Conservation (phyloP, 2,329 filamentous ascomycete genomes). For the Penicillium sclerotigenum region DNA sequence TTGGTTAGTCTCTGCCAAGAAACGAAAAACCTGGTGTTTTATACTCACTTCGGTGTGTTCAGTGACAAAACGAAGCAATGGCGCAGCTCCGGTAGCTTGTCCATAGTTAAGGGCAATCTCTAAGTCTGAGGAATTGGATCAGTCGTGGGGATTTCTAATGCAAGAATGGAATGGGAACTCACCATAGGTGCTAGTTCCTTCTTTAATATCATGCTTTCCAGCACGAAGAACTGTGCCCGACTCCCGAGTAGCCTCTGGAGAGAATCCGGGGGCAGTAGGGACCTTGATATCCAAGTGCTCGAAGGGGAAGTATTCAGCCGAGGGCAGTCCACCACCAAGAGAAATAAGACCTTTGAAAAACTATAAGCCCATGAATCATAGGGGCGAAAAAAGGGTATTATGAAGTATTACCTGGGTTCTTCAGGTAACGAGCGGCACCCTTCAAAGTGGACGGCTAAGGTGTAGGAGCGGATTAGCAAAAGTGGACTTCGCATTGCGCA, state of each 20-base stretch:
- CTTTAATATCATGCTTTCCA: constrained; percentile 78
- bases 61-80: constrained; percentile 84
- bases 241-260: constrained; percentile 62
- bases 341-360: constrained; percentile 66
- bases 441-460: constrained; percentile 70
- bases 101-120: constrained; percentile 90
- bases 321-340: constrained; percentile 86
- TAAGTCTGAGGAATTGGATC: constrained; percentile 57
- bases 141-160: neutral
- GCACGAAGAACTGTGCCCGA: constrained; percentile 61
- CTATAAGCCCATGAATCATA: neutral
- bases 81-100: constrained; percentile 78
- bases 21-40: neutral
- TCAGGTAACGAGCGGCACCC: constrained; percentile 72
- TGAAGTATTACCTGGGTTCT: constrained; percentile 58
- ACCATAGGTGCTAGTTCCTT: constrained; percentile 57
- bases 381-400: neutral
- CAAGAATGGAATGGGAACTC: constrained; percentile 7
- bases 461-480: constrained; percentile 9
- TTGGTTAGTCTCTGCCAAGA: constrained; percentile 8
- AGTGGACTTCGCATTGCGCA: neutral
- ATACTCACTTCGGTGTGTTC: constrained; percentile 76
- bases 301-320: constrained; percentile 89
- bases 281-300: constrained; percentile 72
- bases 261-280: constrained; percentile 66